Evolutionary conservation across 768 basidiomycete species (phyloP), one percentile per base, ranked within the genome.

Genomic region (Chalciporus piperatus): DNA sequence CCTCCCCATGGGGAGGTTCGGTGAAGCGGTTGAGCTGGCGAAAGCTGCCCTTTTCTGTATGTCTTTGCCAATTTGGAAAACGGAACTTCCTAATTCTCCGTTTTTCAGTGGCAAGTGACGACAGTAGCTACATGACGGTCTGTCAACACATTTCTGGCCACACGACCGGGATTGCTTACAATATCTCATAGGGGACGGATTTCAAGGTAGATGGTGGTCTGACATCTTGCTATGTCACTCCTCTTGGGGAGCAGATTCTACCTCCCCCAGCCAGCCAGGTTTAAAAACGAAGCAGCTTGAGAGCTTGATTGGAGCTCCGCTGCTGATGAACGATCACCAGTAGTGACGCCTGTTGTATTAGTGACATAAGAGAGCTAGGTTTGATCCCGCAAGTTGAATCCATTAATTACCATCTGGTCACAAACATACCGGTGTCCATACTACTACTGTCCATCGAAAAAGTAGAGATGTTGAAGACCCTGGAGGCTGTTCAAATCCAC

Each of bases 171-270:
- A n/a, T 59, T 27, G 38, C 48, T 56, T 35, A 57, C 37, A 23
- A 25, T 14, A 30, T 56, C 17, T 41, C 48, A 41, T 50, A 91
- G 89, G 89, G 89, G 35, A 86, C 87, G 45, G 96, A 98, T 70
- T 93, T 98, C 76, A 85, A 85, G 64, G 97, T 99, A 39, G 97
- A 98, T 59, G 97, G 97, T 28, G 97, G 97, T 27, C 77, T 99
- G 56, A 81, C 87, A 46, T 85, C 87, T 10, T 92, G 91, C 64
- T 99, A 99, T 68, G 94, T 98, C 54, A 97, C 94, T 13, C 80
- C 94, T 3, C 64, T 83, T 25, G 94, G 94, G 51, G 89, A 94
- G 56, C 85, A 82, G 22, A 70, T 73, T 25, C 73, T 92, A 17
- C 62, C 84, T 38, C 84, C 92, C 41, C 94, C 94, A 11, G 41